Percentiles rank a stretch among this genome's conserved stretches.
Conservation (phyloP, 78 protist genomes). For the Dictyostelium purpureum region DNA sequence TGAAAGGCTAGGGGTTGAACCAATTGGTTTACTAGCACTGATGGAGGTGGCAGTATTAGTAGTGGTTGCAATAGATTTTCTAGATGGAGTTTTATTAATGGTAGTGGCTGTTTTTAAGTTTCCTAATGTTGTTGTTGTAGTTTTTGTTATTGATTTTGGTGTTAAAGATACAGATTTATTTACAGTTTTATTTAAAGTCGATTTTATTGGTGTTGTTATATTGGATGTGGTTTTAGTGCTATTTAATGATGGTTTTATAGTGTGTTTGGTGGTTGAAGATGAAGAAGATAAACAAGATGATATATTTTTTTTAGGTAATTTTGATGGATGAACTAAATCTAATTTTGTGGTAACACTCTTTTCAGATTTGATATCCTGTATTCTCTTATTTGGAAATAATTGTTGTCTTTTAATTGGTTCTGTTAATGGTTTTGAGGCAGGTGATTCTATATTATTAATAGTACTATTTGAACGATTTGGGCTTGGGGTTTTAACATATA, state of each 20-base stretch:
- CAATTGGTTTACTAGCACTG: too few species aligned
- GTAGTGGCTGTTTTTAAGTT: neutral
- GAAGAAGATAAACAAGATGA: neutral
- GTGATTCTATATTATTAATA: neutral
- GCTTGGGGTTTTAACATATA: neutral
- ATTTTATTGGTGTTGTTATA: conserved; percentile 2
- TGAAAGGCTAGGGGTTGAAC: neutral
- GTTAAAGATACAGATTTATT: neutral
- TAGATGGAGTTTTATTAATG: neutral
- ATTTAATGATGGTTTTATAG: too few species aligned
- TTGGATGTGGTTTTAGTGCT: neutral
- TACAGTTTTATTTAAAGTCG: neutral
- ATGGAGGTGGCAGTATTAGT: neutral
- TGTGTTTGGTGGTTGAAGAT: neutral
- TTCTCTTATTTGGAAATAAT: conserved; percentile 22
- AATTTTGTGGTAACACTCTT: neutral
- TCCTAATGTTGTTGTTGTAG: neutral
- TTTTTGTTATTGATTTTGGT: neutral
- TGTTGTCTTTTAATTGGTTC: neutral
- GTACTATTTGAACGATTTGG: neutral
- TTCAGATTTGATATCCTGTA: conserved; percentile 13
- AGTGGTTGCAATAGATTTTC: neutral
- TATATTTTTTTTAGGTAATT: neutral
- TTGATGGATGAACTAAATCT: conserved; percentile 12
- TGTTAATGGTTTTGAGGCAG: neutral